phyloP scores from a whole-genome alignment of 192 early-diverging fungal genomes.

The Obelidium mucronatum region DNA sequence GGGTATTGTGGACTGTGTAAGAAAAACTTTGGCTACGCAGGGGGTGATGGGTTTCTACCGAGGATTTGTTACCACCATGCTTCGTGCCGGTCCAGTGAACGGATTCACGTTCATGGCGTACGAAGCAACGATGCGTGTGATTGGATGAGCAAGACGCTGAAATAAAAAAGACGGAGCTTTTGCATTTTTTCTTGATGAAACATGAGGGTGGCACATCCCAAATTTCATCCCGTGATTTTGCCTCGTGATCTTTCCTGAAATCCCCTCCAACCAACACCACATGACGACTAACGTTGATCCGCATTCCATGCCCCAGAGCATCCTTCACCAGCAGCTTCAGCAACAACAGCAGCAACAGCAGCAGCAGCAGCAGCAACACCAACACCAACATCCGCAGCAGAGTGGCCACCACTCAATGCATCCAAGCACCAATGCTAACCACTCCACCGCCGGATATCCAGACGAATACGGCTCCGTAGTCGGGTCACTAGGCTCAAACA shows the following conservation, averaged over 20 bases:
- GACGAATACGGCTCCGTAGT: background rate
- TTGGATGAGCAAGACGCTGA: too few relatives aligned
- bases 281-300: too few relatives aligned
- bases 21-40: conserved; percentile 78
- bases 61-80: conserved; percentile 75
- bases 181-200: too few relatives aligned
- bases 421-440: background rate
- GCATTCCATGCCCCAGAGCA: background rate
- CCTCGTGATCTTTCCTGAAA: too few relatives aligned
- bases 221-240: too few relatives aligned
- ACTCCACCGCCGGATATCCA: background rate
- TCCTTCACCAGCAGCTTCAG: background rate
- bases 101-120: conserved; percentile 93
- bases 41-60: conserved; percentile 88
- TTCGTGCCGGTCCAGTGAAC: conserved; percentile 93
- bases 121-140: conserved; percentile 74
- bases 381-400: background rate
- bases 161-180: too few relatives aligned
- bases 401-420: background rate
- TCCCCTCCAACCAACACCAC: too few relatives aligned
- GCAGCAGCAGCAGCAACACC: conserved; percentile 15
- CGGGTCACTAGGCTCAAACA: background rate
- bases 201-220: too few relatives aligned
- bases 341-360: conserved; percentile 29
- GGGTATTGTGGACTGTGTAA: conserved; percentile 80